Evolutionary conservation across 2,329 filamentous ascomycete genomes (phyloP).

Genomic region (Aspergillus versicolor): DNA sequence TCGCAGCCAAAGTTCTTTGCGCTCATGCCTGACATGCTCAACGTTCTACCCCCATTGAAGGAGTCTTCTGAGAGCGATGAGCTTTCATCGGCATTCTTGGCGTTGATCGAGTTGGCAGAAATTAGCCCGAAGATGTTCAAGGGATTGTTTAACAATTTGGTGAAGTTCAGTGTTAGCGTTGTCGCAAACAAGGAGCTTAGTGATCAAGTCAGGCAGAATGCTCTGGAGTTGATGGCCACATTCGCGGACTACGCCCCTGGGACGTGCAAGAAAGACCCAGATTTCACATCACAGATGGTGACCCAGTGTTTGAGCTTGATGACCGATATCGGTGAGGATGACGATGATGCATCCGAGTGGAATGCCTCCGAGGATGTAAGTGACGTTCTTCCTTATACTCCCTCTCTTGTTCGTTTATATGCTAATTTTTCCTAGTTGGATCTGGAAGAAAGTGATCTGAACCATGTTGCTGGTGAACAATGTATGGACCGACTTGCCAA

Average conservation of each 20-base stretch:
- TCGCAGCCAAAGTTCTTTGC: slow-evolving; percentile 82
- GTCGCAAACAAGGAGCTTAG: slow-evolving; percentile 94
- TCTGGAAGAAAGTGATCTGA: slow-evolving; percentile 91
- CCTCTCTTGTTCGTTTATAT: not conserved
- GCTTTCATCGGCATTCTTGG: slow-evolving; percentile 82
- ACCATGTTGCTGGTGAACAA: slow-evolving; percentile 96
- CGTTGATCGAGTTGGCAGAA: slow-evolving; percentile 92
- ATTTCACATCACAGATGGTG: slow-evolving; percentile 94
- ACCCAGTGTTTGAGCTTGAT: slow-evolving; percentile 96
- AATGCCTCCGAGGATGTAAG: slow-evolving; percentile 84
- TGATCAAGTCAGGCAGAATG: slow-evolving; percentile 88
- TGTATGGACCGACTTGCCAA: slow-evolving; percentile 97
- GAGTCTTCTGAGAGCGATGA: slow-evolving; percentile 87
- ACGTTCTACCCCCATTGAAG: slow-evolving; percentile 91
- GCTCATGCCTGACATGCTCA: slow-evolving; percentile 86
- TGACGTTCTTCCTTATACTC: slow-evolving; percentile 17
- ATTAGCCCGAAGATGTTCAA: slow-evolving; percentile 98
- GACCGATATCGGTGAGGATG: slow-evolving; percentile 93
- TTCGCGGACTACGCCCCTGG: slow-evolving; percentile 93
- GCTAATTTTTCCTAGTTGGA: slow-evolving; percentile 63
- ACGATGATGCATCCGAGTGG: slow-evolving; percentile 94
- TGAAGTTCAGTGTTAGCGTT: slow-evolving; percentile 88
- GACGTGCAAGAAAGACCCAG: slow-evolving; percentile 92
- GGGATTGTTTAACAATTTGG: slow-evolving; percentile 84
- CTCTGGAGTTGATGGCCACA: slow-evolving; percentile 93